Percentiles rank a stretch among this genome's conserved stretches.
These are phyloP conservation scores for Plantago rigida DNA, from an alignment of 305 asterid species.

Conservation along the genomic window DNA sequence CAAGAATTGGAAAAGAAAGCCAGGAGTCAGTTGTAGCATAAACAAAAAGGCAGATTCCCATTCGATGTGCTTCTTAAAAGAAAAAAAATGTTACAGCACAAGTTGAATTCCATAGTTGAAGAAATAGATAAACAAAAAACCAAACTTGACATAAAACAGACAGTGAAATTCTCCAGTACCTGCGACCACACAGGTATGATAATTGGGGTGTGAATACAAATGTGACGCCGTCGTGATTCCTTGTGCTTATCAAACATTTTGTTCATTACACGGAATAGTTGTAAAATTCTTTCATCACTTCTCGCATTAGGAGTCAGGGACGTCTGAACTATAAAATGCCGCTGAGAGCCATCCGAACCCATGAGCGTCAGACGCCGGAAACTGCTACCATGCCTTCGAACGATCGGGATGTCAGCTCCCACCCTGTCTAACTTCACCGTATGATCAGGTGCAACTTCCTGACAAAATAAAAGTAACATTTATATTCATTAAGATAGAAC, in stretches of 20 bases:
- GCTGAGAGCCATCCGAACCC: conserved; percentile 98
- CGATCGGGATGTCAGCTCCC: conserved; percentile 93
- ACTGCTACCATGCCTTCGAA: conserved; percentile 99
- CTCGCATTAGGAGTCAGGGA: conserved; percentile 98
- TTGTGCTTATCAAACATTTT: conserved; percentile 97
- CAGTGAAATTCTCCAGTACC: conserved; percentile 35
- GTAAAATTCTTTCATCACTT: conserved; percentile 97
- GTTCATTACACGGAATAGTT: conserved; percentile 95
- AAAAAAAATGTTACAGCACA: background rate
- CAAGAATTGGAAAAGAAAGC: conserved; percentile 14
- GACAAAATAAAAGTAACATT: conserved; percentile 8
- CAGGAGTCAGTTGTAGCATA: conserved; percentile 18
- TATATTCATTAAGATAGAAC: too few relatives aligned
- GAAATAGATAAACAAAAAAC: too few relatives aligned
- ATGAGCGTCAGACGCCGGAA: conserved; percentile 91
- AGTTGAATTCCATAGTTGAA: too few relatives aligned
- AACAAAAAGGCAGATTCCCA: background rate
- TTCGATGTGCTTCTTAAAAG: too few relatives aligned
- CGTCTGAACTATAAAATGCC: conserved; percentile 96
- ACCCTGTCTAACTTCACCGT: conserved; percentile 95
- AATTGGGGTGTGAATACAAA: conserved; percentile 88
- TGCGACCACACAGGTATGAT: conserved; percentile 99
- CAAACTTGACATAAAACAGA: too few relatives aligned
- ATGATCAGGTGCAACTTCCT: conserved; percentile 99
- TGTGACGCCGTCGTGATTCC: conserved; percentile 97